phyloP scores from a whole-genome alignment of 2,329 filamentous ascomycete species.

The Microthyrium microscopicum region DNA sequence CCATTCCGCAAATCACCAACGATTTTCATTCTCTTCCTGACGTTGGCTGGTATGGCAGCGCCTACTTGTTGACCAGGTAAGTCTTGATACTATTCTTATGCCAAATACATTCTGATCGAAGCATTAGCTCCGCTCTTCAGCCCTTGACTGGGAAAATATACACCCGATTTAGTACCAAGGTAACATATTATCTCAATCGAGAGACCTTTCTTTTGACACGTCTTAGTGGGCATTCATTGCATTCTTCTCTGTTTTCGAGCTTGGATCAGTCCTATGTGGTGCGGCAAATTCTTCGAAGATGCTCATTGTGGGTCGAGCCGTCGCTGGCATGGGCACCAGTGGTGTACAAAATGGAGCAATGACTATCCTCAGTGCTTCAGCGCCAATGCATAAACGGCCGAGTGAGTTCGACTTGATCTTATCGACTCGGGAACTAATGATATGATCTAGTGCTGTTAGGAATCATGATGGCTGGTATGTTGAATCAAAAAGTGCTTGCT shows the following conservation, averaged over 20 bases:
- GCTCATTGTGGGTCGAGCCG: constrained; percentile 38
- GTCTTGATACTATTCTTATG: background rate
- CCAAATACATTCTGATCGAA: constrained; percentile 13
- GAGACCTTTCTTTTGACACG: background rate
- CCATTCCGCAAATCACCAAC: constrained; percentile 24
- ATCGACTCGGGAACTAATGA: constrained; percentile 20
- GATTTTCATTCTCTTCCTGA: constrained; percentile 24
- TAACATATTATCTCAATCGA: constrained; percentile 22
- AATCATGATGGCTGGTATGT: constrained; percentile 16
- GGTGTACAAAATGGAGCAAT: constrained; percentile 35
- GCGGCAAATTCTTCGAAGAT: constrained; percentile 30
- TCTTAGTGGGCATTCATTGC: constrained; percentile 4
- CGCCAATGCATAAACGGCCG: constrained; percentile 23
- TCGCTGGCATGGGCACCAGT: constrained; percentile 36
- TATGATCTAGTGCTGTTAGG: constrained; percentile 21
- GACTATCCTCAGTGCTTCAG: constrained; percentile 30
- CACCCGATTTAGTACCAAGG: constrained; percentile 39
- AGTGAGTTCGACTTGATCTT: too few relatives aligned
- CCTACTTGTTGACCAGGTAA: constrained; percentile 27
- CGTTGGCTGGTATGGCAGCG: constrained; percentile 23
- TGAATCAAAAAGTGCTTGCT: too few relatives aligned
- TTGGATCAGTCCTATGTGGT: constrained; percentile 38
- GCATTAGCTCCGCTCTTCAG: constrained; percentile 17
- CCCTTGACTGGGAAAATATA: constrained; percentile 40
- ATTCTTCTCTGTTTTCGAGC: constrained; percentile 7